phyloP scores from a whole-genome alignment of 805 yeast genomes.

The Kuraishia hungarica region DNA sequence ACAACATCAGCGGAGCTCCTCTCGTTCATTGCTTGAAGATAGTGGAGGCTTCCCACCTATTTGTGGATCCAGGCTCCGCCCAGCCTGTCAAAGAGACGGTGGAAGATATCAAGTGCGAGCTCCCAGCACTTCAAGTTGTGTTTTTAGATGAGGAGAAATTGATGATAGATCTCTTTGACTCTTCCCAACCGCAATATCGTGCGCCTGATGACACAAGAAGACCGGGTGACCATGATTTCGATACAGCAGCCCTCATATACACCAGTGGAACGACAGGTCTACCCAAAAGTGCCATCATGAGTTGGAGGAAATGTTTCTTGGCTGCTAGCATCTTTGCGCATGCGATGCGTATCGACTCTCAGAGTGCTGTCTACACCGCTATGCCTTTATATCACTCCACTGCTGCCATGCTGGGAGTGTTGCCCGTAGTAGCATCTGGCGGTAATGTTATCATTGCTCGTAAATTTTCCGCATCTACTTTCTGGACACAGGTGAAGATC shows the following conservation, averaged over 20 bases:
- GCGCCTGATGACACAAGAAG: slow-evolving; percentile 52
- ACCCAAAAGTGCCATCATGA: slow-evolving; percentile 89
- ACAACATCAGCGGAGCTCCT: slow-evolving; percentile 65
- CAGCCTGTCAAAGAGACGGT: slow-evolving; percentile 38
- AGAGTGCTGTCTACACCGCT: slow-evolving; percentile 68
- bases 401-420: slow-evolving; percentile 78
- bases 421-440: slow-evolving; percentile 53
- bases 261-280: slow-evolving; percentile 95
- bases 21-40: slow-evolving; percentile 72
- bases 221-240: slow-evolving; percentile 45
- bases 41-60: slow-evolving; percentile 53
- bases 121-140: slow-evolving; percentile 19
- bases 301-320: slow-evolving; percentile 77
- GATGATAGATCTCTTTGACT: slow-evolving; percentile 27
- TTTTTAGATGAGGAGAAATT: slow-evolving; percentile 22
- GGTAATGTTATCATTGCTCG: slow-evolving; percentile 72
- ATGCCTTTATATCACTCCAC: slow-evolving; percentile 97
- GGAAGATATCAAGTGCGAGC: slow-evolving; percentile 23
- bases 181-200: slow-evolving; percentile 39
- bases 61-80: slow-evolving; percentile 67
- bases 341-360: slow-evolving; percentile 48
- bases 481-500: slow-evolving; percentile 82
- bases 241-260: slow-evolving; percentile 67
- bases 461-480: slow-evolving; percentile 74
- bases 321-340: slow-evolving; percentile 66